Percentiles rank a stretch among this genome's conserved stretches.
These are phyloP conservation scores for Talaromyces sp. DNA, from an alignment of 2,329 filamentous ascomycete genomes.

Conservation along the genomic window DNA sequence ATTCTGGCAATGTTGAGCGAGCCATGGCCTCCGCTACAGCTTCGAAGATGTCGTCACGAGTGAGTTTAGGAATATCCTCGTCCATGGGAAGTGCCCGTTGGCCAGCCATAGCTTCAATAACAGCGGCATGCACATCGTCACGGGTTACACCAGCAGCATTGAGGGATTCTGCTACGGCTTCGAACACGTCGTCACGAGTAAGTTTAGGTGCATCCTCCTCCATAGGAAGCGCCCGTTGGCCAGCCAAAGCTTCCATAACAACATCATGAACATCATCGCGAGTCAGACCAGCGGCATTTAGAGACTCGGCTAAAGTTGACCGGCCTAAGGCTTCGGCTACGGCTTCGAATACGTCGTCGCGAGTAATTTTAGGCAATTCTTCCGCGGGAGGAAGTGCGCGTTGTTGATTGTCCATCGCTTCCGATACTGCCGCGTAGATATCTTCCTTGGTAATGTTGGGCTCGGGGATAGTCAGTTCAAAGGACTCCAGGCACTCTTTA, in stretches of 20 bases:
- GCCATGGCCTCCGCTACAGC: slow-evolving; percentile 29
- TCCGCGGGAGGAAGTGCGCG: background rate
- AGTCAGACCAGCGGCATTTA: slow-evolving; percentile 41
- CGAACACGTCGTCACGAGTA: slow-evolving; percentile 52
- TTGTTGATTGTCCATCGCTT: slow-evolving; percentile 19
- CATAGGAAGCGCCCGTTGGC: slow-evolving; percentile 31
- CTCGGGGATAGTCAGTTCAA: slow-evolving; percentile 53
- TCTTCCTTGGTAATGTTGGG: slow-evolving; percentile 21
- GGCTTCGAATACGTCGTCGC: slow-evolving; percentile 58
- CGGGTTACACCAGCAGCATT: slow-evolving; percentile 45
- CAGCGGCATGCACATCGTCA: slow-evolving; percentile 53
- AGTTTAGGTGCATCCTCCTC: slow-evolving; percentile 37
- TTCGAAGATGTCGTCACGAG: slow-evolving; percentile 55
- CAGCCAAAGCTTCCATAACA: slow-evolving; percentile 24
- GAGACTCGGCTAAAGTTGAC: slow-evolving; percentile 1
- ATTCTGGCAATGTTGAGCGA: slow-evolving; percentile 15
- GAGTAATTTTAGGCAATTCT: slow-evolving; percentile 8
- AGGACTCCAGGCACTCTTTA: slow-evolving; percentile 79
- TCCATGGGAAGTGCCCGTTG: slow-evolving; percentile 32
- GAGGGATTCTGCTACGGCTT: slow-evolving; percentile 27
- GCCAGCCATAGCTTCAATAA: slow-evolving; percentile 24
- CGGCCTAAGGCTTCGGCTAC: slow-evolving; percentile 15
- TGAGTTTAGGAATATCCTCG: slow-evolving; percentile 40
- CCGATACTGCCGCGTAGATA: slow-evolving; percentile 18
- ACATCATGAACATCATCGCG: slow-evolving; percentile 55